Percentiles rank a stretch among this genome's conserved stretches.
These are phyloP conservation scores for Lepidium sativum DNA, from an alignment of 345 rosid genomes.

Conservation along the genomic window DNA sequence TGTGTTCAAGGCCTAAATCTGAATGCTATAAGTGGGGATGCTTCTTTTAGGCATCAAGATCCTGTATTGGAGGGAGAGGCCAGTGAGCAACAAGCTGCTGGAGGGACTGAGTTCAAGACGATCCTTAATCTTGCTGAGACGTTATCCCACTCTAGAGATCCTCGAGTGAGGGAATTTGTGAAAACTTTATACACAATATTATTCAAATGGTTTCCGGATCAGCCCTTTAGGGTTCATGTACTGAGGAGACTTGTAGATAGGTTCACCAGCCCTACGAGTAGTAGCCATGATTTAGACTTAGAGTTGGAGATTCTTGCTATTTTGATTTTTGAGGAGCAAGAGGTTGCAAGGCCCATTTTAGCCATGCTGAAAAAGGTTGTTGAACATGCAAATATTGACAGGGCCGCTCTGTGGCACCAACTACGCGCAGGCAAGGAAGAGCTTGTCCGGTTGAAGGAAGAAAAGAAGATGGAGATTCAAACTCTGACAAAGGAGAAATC, in stretches of 20 bases:
- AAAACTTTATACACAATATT: conserved; percentile 73
- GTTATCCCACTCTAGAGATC: conserved; percentile 65
- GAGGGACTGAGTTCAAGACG: conserved; percentile 60
- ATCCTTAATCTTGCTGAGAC: conserved; percentile 93
- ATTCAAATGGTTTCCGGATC: conserved; percentile 78
- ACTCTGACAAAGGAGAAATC: conserved; percentile 61
- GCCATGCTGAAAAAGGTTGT: conserved; percentile 84
- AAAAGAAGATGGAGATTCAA: conserved; percentile 59
- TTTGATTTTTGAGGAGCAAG: conserved; percentile 81
- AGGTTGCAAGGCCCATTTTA: conserved; percentile 57
- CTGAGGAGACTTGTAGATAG: conserved; percentile 87
- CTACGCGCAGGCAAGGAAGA: conserved; percentile 75
- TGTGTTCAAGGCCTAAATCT: conserved; percentile 45
- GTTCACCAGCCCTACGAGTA: conserved; percentile 59
- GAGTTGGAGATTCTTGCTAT: conserved; percentile 75
- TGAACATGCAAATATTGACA: conserved; percentile 86
- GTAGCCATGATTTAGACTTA: conserved; percentile 53
- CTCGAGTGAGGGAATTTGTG: conserved; percentile 68
- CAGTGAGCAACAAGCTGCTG: conserved; percentile 50
- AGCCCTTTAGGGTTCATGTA: conserved; percentile 66
- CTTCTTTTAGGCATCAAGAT: conserved; percentile 47
- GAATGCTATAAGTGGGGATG: conserved; percentile 42
- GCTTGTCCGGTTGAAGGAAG: conserved; percentile 59
- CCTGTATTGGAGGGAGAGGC: conserved; percentile 56
- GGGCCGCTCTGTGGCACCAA: conserved; percentile 94